Evolutionary conservation across 1,139 yeast species (phyloP).

Genomic region (Kodamaea derodonti): DNA sequence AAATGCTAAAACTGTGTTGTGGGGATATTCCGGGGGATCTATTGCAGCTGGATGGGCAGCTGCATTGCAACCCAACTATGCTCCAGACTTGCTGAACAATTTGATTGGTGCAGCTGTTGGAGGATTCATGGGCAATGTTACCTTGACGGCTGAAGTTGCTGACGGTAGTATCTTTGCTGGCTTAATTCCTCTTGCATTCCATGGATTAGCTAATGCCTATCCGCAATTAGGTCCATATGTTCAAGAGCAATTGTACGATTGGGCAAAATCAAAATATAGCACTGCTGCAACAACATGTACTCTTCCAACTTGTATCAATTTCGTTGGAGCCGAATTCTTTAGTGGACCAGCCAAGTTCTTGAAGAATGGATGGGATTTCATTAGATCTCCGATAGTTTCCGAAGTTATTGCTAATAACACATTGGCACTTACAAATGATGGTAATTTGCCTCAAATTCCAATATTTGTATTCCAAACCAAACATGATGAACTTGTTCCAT

Average conservation of each 20-base stretch:
- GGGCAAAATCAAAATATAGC: slow-evolving; percentile 1
- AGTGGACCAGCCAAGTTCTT: slow-evolving; percentile 14
- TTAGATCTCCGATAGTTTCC: slow-evolving; percentile 12
- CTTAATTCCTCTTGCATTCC: slow-evolving; percentile 23
- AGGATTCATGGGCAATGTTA: slow-evolving; percentile 15
- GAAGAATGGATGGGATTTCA: slow-evolving; percentile 15
- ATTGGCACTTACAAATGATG: slow-evolving; percentile 20
- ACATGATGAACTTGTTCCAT: slow-evolving; percentile 28
- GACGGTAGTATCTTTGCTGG: slow-evolving; percentile 28
- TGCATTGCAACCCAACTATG: slow-evolving; percentile 17
- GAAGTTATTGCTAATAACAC: slow-evolving; percentile 14
- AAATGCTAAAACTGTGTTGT: slow-evolving; percentile 15
- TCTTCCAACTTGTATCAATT: slow-evolving; percentile 5
- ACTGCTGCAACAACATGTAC: slow-evolving; percentile 4
- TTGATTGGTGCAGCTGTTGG: slow-evolving; percentile 16
- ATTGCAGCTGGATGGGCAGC: slow-evolving; percentile 19
- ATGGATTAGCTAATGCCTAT: slow-evolving; percentile 26
- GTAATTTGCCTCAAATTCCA: slow-evolving; percentile 27
- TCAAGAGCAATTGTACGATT: slow-evolving; percentile 4
- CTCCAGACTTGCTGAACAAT: slow-evolving; percentile 16
- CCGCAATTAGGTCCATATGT: slow-evolving; percentile 15
- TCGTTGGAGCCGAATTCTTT: slow-evolving; percentile 14
- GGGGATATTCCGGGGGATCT: slow-evolving; percentile 22
- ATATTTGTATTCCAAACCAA: slow-evolving; percentile 31
- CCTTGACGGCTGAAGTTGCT: slow-evolving; percentile 20